Evolutionary conservation across 805 yeast species (phyloP).

Genomic region (Pichia rugopelliculosa): DNA sequence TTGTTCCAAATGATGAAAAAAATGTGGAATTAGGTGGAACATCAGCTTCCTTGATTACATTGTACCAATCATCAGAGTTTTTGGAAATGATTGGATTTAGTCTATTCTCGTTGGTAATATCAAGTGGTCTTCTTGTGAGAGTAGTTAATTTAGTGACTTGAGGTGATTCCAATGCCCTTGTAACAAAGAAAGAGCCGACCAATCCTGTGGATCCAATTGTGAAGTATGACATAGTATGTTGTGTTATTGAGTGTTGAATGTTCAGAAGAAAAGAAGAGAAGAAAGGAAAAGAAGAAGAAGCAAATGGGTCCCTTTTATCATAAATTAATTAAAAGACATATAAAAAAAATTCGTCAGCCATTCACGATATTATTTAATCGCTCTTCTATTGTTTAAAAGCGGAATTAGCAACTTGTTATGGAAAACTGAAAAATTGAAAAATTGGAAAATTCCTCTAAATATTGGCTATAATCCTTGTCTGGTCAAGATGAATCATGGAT

Average conservation of each 20-base stretch:
- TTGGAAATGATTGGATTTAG: conserved; percentile 35
- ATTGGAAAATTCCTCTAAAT: too few relatives aligned
- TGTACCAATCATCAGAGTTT: conserved; percentile 47
- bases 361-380: too few relatives aligned
- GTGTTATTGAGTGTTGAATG: neutral
- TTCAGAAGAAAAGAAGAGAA: neutral
- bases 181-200: conserved; percentile 55
- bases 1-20: conserved; percentile 70
- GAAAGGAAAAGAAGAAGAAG: too few relatives aligned
- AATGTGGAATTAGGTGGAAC: conserved; percentile 34
- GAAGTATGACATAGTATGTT: conserved; percentile 18
- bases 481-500: neutral
- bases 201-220: conserved; percentile 74
- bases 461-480: too few relatives aligned
- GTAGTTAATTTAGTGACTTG: conserved; percentile 37
- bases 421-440: too few relatives aligned
- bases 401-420: too few relatives aligned
- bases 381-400: too few relatives aligned
- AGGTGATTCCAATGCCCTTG: conserved; percentile 32
- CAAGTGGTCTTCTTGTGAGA: conserved; percentile 41
- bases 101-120: conserved; percentile 11
- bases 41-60: conserved; percentile 19
- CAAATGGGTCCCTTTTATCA: too few relatives aligned
- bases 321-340: too few relatives aligned
- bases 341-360: too few relatives aligned